These are phyloP conservation scores for Ophiostoma sp. DNA, from an alignment of 2,329 filamentous ascomycete genomes.

Conservation along the genomic window DNA sequence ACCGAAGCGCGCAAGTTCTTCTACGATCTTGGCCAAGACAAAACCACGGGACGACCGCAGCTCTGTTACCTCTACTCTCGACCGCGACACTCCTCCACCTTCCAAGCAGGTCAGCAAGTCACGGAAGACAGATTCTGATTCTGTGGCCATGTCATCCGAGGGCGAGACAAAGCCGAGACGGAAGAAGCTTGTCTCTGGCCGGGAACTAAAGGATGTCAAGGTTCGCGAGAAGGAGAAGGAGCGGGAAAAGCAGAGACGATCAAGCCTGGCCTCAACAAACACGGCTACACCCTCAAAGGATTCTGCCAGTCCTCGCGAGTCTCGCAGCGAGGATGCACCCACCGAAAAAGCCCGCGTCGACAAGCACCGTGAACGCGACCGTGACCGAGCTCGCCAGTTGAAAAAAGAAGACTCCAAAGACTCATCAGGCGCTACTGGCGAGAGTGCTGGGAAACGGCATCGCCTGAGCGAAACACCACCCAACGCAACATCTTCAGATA, in stretches of 20 bases:
- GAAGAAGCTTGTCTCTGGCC: slow-evolving; percentile 61
- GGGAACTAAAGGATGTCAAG: slow-evolving; percentile 53
- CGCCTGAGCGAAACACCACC: slow-evolving; percentile 56
- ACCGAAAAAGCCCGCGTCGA: slow-evolving; percentile 48
- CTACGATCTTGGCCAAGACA: slow-evolving; percentile 15
- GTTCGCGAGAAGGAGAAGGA: slow-evolving; percentile 23
- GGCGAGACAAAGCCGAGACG: slow-evolving; percentile 56
- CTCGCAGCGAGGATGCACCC: slow-evolving; percentile 42
- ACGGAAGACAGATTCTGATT: slow-evolving; percentile 51
- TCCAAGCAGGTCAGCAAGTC: slow-evolving; percentile 46
- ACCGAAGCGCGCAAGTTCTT: slow-evolving; percentile 43
- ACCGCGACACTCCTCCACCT: slow-evolving; percentile 49
- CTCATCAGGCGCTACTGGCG: slow-evolving; percentile 38
- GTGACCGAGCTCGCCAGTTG: slow-evolving; percentile 55
- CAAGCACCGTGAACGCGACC: slow-evolving; percentile 55
- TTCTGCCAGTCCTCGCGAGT: slow-evolving; percentile 48
- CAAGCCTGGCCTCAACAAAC: slow-evolving; percentile 48
- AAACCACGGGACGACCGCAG: slow-evolving; percentile 36
- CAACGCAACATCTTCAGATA: slow-evolving; percentile 46
- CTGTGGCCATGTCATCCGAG: slow-evolving; percentile 48
- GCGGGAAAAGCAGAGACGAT: slow-evolving; percentile 47
- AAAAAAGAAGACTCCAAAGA: slow-evolving; percentile 59
- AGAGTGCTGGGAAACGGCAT: slow-evolving; percentile 52
- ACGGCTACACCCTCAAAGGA: slow-evolving; percentile 50
- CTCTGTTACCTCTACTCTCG: slow-evolving; percentile 44